Evolutionary conservation across 2,329 filamentous ascomycete genomes (phyloP).

Genomic region (Ophiostoma sp.): DNA sequence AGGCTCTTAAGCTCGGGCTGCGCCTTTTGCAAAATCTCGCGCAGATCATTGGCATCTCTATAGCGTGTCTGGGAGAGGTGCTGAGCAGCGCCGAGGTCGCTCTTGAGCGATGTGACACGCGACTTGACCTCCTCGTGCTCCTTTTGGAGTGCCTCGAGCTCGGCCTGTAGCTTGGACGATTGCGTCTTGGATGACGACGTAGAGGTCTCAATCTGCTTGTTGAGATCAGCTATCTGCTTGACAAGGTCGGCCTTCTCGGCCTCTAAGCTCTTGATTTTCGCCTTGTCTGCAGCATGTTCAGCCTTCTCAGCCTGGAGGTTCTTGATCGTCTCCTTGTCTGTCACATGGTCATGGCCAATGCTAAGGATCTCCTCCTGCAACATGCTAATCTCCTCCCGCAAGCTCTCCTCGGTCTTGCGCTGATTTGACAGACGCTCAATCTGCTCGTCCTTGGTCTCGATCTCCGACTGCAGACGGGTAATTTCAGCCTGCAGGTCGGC

Average conservation of each 20-base stretch:
- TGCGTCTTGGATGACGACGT: conserved; percentile 35
- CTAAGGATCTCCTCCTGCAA: conserved; percentile 72
- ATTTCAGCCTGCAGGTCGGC: conserved; percentile 44
- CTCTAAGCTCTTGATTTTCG: conserved; percentile 65
- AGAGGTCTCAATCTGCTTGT: conserved; percentile 57
- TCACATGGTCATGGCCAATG: conserved; percentile 77
- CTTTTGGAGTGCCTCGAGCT: conserved; percentile 51
- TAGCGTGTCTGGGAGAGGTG: conserved; percentile 81
- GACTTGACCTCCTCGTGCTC: conserved; percentile 64
- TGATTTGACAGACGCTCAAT: conserved; percentile 67
- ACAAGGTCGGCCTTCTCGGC: conserved; percentile 63
- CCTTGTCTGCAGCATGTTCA: conserved; percentile 55
- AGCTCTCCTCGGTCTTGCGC: conserved; percentile 68
- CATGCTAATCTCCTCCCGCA: conserved; percentile 79
- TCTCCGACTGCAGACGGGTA: conserved; percentile 45
- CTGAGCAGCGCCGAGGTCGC: conserved; percentile 78
- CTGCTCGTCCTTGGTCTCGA: conserved; percentile 61
- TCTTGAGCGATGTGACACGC: conserved; percentile 65
- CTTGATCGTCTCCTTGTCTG: conserved; percentile 72
- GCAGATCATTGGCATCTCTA: conserved; percentile 77
- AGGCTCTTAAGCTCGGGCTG: conserved; percentile 80
- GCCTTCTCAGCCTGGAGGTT: conserved; percentile 63
- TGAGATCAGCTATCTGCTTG: conserved; percentile 59
- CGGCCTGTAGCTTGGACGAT: conserved; percentile 52
- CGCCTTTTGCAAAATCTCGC: conserved; percentile 72